Percentiles rank a stretch among this genome's conserved stretches.
Evolutionary conservation across 495 filamentous ascomycete species (phyloP).

Genomic region (Tuber calosporum): DNA sequence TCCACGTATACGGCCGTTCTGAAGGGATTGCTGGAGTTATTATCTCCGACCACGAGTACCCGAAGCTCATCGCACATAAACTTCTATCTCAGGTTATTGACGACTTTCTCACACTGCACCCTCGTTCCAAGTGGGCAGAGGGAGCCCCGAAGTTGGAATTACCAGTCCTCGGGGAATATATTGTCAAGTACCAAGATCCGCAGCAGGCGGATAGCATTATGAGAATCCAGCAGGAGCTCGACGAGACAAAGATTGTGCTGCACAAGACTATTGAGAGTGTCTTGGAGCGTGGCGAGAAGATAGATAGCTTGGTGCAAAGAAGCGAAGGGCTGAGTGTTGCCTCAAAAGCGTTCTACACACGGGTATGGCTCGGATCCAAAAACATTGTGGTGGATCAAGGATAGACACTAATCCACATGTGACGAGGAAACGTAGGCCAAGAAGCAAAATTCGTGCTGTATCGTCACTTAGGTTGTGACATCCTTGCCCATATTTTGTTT

Average conservation of each 20-base stretch:
- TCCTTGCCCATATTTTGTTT: neutral
- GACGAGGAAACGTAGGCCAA: constrained; percentile 55
- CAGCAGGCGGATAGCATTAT: constrained; percentile 80
- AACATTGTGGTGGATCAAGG: neutral
- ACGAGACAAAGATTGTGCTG: constrained; percentile 95
- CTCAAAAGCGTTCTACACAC: constrained; percentile 94
- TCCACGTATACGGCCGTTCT: constrained; percentile 83
- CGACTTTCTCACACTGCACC: constrained; percentile 79
- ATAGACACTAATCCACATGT: constrained; percentile 18
- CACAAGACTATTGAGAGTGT: constrained; percentile 97
- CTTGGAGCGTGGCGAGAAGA: constrained; percentile 89
- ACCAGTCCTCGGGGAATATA: constrained; percentile 71
- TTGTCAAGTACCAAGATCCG: constrained; percentile 84
- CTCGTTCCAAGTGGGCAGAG: constrained; percentile 57
- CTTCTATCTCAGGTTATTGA: constrained; percentile 86
- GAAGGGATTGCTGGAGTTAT: constrained; percentile 84
- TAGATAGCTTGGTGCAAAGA: constrained; percentile 92
- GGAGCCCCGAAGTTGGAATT: constrained; percentile 53
- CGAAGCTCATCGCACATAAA: constrained; percentile 82
- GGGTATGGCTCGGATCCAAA: no score
- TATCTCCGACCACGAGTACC: constrained; percentile 86
- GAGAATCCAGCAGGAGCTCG: constrained; percentile 93
- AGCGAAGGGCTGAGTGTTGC: constrained; percentile 77
- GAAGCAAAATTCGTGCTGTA: constrained; percentile 93
- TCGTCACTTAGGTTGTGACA: constrained; percentile 59